Evolutionary conservation across 2,329 filamentous ascomycete genomes (phyloP).

Genomic region (Tolypocladium inflatum): DNA sequence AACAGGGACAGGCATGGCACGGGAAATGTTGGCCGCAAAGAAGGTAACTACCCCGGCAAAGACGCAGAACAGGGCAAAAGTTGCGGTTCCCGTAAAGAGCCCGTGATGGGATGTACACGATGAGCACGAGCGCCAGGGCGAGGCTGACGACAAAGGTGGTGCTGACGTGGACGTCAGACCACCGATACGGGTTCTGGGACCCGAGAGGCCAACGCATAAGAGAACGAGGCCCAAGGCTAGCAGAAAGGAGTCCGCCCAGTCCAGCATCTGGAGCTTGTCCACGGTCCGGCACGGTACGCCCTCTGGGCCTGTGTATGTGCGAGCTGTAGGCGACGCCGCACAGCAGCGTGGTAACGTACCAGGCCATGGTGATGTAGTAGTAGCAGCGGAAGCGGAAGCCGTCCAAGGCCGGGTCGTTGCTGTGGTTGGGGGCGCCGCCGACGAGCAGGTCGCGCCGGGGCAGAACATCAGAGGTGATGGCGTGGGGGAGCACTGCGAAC

Average conservation of each 20-base stretch:
- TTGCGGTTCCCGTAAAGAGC: no score
- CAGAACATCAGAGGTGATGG: conserved; percentile 28
- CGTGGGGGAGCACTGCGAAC: conserved; percentile 25
- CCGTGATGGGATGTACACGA: no score
- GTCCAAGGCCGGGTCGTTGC: conserved; percentile 11
- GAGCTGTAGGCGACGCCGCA: conserved; percentile 23
- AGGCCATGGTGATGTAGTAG: conserved; percentile 22
- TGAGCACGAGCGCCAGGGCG: conserved; percentile 10
- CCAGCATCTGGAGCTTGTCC: conserved; percentile 24
- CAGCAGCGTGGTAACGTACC: conserved; percentile 18
- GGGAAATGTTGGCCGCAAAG: no score
- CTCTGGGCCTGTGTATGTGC: conserved; percentile 15
- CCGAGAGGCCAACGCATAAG: conserved; percentile 27
- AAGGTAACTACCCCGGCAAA: no score
- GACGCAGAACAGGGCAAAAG: no score
- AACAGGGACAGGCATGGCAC: no score
- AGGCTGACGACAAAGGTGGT: conserved; percentile 26
- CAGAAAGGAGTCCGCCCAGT: conserved; percentile 28
- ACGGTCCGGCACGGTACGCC: conserved; percentile 9
- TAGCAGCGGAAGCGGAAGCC: conserved; percentile 29
- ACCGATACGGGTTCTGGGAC: conserved; percentile 27
- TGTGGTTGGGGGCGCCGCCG: conserved; percentile 23
- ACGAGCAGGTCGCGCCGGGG: conserved; percentile 24
- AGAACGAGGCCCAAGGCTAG: conserved; percentile 24
- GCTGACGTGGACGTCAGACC: conserved; percentile 23